Conservation (phyloP, 2,329 filamentous ascomycete species). For the Trichoderma citrinoviride region DNA sequence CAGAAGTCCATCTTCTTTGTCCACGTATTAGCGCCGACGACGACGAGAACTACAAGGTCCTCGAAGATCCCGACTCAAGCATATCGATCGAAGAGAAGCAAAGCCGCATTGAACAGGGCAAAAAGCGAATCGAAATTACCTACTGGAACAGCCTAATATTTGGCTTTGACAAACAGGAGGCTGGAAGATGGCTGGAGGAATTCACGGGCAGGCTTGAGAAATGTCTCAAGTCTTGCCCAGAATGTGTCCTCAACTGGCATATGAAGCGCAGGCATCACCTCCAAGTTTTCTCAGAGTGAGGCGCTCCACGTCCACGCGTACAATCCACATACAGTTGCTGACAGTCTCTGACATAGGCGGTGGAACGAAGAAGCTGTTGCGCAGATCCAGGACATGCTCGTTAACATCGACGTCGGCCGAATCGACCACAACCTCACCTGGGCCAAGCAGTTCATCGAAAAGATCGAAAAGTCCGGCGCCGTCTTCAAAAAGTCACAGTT, state of each 20-base stretch:
- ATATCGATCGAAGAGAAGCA: constrained; percentile 52
- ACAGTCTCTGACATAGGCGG: constrained; percentile 31
- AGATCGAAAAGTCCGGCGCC: constrained; percentile 47
- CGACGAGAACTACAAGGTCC: constrained; percentile 53
- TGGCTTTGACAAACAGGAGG: constrained; percentile 61
- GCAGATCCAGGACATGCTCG: constrained; percentile 55
- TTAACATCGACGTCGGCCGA: constrained; percentile 59
- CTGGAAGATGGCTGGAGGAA: constrained; percentile 57
- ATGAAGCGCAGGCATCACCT: constrained; percentile 62
- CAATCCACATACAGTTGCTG: constrained; percentile 21
- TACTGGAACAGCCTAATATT: constrained; percentile 68
- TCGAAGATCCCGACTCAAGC: constrained; percentile 50
- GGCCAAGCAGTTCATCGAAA: constrained; percentile 54
- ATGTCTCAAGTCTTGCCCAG: constrained; percentile 62
- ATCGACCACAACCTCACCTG: constrained; percentile 59
- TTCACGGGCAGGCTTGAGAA: constrained; percentile 58
- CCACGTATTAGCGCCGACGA: constrained; percentile 64
- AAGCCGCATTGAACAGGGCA: constrained; percentile 53
- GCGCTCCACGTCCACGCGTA: background rate
- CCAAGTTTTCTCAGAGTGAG: constrained; percentile 60
- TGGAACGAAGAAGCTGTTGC: constrained; percentile 51
- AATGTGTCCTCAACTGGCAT: constrained; percentile 73
- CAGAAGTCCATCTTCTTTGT: constrained; percentile 64
- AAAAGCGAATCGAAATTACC: constrained; percentile 57
- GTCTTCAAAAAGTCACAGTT: constrained; percentile 48